Evolutionary conservation across 306 rosid species (phyloP).

Genomic region (Ceratonia siliqua): DNA sequence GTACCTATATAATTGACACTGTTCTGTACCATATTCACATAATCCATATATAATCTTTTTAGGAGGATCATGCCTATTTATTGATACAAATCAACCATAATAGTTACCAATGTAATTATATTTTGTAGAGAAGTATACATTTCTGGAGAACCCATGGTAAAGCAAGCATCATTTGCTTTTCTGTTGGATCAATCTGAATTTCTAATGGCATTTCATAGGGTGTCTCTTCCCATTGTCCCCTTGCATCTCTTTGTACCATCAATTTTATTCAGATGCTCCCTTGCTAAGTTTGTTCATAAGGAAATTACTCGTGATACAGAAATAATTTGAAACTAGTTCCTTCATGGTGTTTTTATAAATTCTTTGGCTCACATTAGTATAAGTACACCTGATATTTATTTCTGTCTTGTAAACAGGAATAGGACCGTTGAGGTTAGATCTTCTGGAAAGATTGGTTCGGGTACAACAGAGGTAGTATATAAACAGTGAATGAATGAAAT

Average conservation of each 20-base stretch:
- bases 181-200: constrained; percentile 1
- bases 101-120: background rate
- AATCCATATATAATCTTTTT: background rate
- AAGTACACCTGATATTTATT: constrained; percentile 30
- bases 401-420: constrained; percentile 66
- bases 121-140: constrained; percentile 19
- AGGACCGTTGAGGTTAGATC: constrained; percentile 67
- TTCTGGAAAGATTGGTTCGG: constrained; percentile 82
- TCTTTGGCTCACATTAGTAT: constrained; percentile 20
- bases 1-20: background rate
- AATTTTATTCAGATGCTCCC: constrained; percentile 1
- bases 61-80: background rate
- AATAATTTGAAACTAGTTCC: constrained; percentile 3
- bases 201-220: constrained; percentile 11
- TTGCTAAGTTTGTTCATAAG: background rate
- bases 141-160: constrained; percentile 4
- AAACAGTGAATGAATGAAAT: constrained; percentile 1
- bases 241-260: constrained; percentile 3
- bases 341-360: background rate
- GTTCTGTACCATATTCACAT: background rate
- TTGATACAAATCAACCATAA: background rate
- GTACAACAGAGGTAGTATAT: constrained; percentile 77
- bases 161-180: background rate
- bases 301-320: background rate
- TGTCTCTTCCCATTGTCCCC: background rate